phyloP scores from a whole-genome alignment of 345 rosid species.

The Populus simonii region DNA sequence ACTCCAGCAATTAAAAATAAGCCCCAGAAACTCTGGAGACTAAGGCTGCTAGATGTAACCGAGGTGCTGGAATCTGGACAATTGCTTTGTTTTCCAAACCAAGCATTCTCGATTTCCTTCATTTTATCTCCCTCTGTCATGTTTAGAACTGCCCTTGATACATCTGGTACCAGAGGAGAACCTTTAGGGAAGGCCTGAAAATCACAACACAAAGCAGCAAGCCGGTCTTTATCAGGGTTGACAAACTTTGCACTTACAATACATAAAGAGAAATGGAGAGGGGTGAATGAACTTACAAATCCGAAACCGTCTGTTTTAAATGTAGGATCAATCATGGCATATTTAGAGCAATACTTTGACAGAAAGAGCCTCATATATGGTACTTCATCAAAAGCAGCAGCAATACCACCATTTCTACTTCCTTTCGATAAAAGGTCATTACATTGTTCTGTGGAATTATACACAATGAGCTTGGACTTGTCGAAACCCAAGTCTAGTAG shows the following conservation, averaged over 20 bases:
- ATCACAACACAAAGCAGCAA: background rate
- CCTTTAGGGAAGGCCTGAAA: constrained; percentile 13
- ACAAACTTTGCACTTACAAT: too few species aligned
- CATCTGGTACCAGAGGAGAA: constrained; percentile 20
- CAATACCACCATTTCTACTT: constrained; percentile 26
- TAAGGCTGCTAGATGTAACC: constrained; percentile 3
- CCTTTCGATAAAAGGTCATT: constrained; percentile 23
- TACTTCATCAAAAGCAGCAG: constrained; percentile 39
- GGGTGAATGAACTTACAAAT: constrained; percentile 24
- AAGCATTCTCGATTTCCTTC: constrained; percentile 9
- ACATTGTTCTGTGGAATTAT: constrained; percentile 17
- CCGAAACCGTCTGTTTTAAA: constrained; percentile 39
- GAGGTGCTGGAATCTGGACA: background rate
- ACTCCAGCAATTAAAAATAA: constrained; percentile 19
- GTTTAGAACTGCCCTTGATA: constrained; percentile 19
- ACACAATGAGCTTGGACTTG: constrained; percentile 7
- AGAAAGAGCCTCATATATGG: constrained; percentile 30
- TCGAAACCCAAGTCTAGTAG: constrained; percentile 7
- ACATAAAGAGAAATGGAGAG: background rate
- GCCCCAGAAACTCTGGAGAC: constrained; percentile 15
- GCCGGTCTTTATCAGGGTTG: too few species aligned
- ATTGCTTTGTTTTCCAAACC: constrained; percentile 5
- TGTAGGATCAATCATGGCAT: constrained; percentile 21
- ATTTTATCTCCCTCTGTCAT: constrained; percentile 7
- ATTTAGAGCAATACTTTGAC: constrained; percentile 18